Base-by-base conservation (phyloP, 257 asterid species). In the Scutellaria barbata region DNA sequence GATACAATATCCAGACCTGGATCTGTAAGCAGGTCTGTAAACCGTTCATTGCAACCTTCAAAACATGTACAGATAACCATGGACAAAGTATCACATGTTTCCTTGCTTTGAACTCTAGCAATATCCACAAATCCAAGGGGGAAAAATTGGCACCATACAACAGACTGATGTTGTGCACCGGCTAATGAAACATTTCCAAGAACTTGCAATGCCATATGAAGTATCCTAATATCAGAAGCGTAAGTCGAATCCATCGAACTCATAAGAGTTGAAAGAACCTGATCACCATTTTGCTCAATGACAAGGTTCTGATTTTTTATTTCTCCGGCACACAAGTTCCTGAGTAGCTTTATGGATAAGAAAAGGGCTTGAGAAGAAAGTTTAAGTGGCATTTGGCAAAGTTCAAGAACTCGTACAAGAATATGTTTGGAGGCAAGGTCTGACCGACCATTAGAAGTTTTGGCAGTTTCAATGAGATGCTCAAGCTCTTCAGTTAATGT, bases 241-340 rank as follows among this genome's bases (percentile, higher is more conserved):
- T 78, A 77, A 63, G 71, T 70, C 57, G 69, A 53, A 39, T 83
- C 75, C 64, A 80, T 37, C 25, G 81, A 79, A 43, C 57, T 75
- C 52, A 84, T 61, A 67, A 91, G 66, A 42, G 65, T 43, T 37
- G 81, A 79, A 62, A 90, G 78, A 72, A 69, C 68, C 42, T 48
- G 77, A 43, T 82, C 88, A 46, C 95, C 97, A 56, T 74, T 78
- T 76, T 80, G 81, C 71, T 79, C 85, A 74, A 93, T 85, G 80
- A 93, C 88, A 41, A 72, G 64, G 66, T 88, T 76, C 83, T 90
- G 98, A 63, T 88, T 93, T 40, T 47, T 53, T 39, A 77, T 69
- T 72, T 88, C 97, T 74, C 97, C 98, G 0, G 98, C 98, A 77
- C 96, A 93, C 50, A 90, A 66, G 80, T 92, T 92, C 68, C 98